These are phyloP conservation scores for Pseudogymnoascus verrucosus DNA, from an alignment of 2,329 filamentous ascomycete genomes.

Conservation along the genomic window DNA sequence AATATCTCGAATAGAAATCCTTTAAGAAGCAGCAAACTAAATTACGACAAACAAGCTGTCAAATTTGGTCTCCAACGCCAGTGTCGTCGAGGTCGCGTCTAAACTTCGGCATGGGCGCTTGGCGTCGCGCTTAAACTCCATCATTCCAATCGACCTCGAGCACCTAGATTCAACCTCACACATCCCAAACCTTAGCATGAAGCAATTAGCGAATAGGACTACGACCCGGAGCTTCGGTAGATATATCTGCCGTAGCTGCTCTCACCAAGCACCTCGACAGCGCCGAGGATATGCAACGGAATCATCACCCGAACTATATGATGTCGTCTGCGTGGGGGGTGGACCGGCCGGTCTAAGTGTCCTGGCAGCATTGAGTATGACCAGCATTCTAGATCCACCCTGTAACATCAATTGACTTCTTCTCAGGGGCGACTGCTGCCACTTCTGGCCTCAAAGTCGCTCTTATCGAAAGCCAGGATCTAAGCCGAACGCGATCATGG, in stretches of 20 bases:
- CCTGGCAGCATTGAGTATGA: conserved; percentile 64
- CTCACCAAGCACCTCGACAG: conserved; percentile 19
- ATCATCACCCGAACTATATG: conserved; percentile 23
- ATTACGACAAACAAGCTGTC: background rate
- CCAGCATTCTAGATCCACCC: background rate
- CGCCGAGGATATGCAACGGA: conserved; percentile 20
- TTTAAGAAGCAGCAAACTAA: background rate
- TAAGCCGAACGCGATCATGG: conserved; percentile 60
- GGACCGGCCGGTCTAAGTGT: conserved; percentile 65
- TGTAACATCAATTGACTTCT: background rate
- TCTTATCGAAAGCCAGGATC: conserved; percentile 82
- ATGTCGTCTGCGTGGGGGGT: conserved; percentile 30
- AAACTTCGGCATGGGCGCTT: background rate
- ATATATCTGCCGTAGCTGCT: conserved; percentile 23
- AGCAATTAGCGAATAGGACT: background rate
- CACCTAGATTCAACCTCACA: background rate
- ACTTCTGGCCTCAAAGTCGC: conserved; percentile 76
- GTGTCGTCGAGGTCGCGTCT: background rate
- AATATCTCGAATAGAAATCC: background rate
- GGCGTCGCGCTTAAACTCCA: background rate
- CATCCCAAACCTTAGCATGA: background rate
- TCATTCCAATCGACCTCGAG: background rate
- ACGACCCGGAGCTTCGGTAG: conserved; percentile 13
- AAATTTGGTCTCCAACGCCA: background rate
- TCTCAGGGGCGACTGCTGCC: conserved; percentile 62